Percentiles rank a stretch among this genome's conserved stretches.
Conservation (phyloP, 805 yeast species). For the Starmerella geochares region DNA sequence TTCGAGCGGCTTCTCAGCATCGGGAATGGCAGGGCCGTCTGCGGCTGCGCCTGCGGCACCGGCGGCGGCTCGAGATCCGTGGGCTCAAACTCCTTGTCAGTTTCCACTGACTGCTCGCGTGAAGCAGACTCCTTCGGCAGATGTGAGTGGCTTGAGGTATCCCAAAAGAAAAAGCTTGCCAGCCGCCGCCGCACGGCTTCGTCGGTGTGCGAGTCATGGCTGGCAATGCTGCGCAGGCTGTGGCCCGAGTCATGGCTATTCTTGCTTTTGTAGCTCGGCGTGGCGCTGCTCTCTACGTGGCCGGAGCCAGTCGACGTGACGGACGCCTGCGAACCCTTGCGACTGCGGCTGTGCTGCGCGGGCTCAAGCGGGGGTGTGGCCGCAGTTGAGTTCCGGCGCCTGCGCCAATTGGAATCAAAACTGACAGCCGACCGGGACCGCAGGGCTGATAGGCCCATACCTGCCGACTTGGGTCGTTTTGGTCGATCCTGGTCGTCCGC, state of each 20-base stretch:
- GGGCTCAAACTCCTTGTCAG: background rate
- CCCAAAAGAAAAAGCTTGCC: constrained; percentile 5
- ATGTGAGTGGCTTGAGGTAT: background rate
- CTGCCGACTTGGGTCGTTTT: constrained; percentile 1
- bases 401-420: constrained; percentile 4
- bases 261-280: background rate
- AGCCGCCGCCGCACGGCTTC: constrained; percentile 4
- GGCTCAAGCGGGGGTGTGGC: background rate
- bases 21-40: background rate
- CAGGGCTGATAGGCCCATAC: background rate
- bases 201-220: background rate
- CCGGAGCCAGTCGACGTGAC: background rate
- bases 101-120: background rate
- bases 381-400: background rate
- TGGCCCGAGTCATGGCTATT: background rate
- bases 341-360: background rate
- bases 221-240: background rate
- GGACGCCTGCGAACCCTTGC: background rate
- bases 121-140: background rate
- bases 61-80: constrained; percentile 5
- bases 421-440: background rate
- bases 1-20: constrained; percentile 7
- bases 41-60: background rate
- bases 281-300: background rate
- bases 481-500: constrained; percentile 2